Evolutionary conservation across 2,329 filamentous ascomycete genomes (phyloP), one percentile per base, ranked within the genome.

Genomic region (Phaeosphaeriaceae sp.): DNA sequence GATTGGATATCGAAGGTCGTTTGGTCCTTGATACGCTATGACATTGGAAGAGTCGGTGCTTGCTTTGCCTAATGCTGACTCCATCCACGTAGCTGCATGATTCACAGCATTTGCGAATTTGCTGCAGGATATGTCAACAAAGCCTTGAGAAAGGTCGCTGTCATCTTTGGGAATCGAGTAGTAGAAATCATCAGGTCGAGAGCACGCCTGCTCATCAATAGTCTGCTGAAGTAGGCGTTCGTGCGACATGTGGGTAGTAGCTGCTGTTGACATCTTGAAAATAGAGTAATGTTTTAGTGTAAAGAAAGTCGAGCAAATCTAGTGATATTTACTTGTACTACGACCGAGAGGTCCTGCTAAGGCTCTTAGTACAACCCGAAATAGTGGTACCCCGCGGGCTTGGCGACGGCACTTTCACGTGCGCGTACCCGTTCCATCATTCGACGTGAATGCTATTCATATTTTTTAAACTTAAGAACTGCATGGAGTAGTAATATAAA

Each of bases 41-140:
- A 47, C 48, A 20, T 57, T 44, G 22, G 21, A 54, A 17, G 21
- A 27, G 5, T n/a, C 45, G 3, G 15, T 7, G 42, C 7, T 54
- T 45, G 40, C 21, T 6, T 45, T 13, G 20, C 42, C 33, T 15
- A 54, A 17, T 15, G 10, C 40, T 17, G 31, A 27, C 20, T 36
- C 11, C 48, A 74, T 67, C 72, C 70, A 74, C 53, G 56, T 62
- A 2, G 65, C 52, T n/a, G 62, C 50, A 22, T 54, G 57, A 44
- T 73, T 66, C 7, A 71, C 62, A 0, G 69, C 65, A 15, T 54
- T 50, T 2, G 66, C 61, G 22, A 71, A 56, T 1, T 64, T 56
- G n/a, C 56, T 54, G 11, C 65, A 60, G 1, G 54, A 64, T 19
- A 72, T 49, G 31, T 58, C 58, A 10, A 21, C 15, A 25, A 53